Evolutionary conservation across 2,329 filamentous ascomycete species (phyloP).

Genomic region (Rhexocercosporidium sp.): DNA sequence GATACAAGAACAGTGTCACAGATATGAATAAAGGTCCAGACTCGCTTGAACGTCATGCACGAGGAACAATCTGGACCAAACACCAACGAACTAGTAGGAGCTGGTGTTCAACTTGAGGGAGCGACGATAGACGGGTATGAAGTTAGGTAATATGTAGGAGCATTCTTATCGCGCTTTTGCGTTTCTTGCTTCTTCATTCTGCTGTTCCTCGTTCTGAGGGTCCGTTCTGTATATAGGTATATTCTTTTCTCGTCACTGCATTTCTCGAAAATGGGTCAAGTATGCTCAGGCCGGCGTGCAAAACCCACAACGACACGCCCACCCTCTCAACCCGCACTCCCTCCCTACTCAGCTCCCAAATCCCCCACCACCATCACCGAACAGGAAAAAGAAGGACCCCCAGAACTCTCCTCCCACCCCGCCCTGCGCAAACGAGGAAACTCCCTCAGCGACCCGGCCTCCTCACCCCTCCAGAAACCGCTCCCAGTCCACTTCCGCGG

Average conservation of each 20-base stretch:
- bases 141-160: not conserved
- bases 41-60: not conserved
- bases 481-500: not conserved
- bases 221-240: not conserved
- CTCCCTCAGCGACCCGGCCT: too few relatives aligned
- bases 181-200: not conserved
- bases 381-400: slow-evolving; percentile 11
- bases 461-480: not conserved
- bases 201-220: not conserved
- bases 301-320: not conserved
- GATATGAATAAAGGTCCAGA: not conserved
- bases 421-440: not conserved
- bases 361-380: not conserved
- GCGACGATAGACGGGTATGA: not conserved
- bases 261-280: not conserved
- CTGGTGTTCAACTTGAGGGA: not conserved
- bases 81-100: not conserved
- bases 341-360: not conserved
- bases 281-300: not conserved
- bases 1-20: not conserved
- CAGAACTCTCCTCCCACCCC: slow-evolving; percentile 8
- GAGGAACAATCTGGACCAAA: not conserved
- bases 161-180: not conserved
- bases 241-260: not conserved
- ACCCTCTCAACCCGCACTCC: not conserved